Base-by-base conservation (phyloP, 31 red algal genomes). In the Porphyra umbilicalis region DNA sequence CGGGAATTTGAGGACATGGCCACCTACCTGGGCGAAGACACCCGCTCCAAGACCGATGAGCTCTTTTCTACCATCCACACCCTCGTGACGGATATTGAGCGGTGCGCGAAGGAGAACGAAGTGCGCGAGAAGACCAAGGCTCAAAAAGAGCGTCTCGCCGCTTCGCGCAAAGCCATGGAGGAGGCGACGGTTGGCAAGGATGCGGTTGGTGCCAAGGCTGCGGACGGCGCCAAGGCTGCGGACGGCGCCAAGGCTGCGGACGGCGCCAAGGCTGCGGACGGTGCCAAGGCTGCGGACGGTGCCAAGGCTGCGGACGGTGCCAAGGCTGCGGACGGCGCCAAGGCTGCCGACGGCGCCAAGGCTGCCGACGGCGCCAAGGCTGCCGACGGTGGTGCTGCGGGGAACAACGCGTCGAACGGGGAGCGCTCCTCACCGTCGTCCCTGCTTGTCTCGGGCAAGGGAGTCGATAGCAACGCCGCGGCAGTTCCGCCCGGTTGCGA, bases 11-110 rank as follows among this genome's bases (percentile, higher is more conserved):
- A 75, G 31, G 85, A 95, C 33, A 32, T 86, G 44, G 92, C 88
- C 33, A 80, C 75, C 13, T 84, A 38, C 32, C 75, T 95, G 29
- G 92, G 92, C 31, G 92, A 95, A 35, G 85, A 95, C 39, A 95
- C 90, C 75, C 40, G 71, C 33, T 85, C 88, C 25, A 95, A 95
- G 79, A 76, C 83, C 20, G 88, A 95, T 38, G 92, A 95, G 25
- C 32, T 95, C 1, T 95, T 95, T 79, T 76, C 71, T n/a, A 91
- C 86, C 15, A 35, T 95, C 25, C 39, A 38, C 18, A 75, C 80
- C 30, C 89, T 95, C 77, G 30, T 88, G 33, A 85, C 88, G 44
- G 75, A 81, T 20, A 86, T 90, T 79, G 79, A 85, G 57, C 79
- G 85, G 44, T 83, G 88, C 42, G 84, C 84, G 33, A 75, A 79